Evolutionary conservation across 495 filamentous ascomycete genomes (phyloP), one percentile per base, ranked within the genome.

Genomic region (Lepidopterella palustris): DNA sequence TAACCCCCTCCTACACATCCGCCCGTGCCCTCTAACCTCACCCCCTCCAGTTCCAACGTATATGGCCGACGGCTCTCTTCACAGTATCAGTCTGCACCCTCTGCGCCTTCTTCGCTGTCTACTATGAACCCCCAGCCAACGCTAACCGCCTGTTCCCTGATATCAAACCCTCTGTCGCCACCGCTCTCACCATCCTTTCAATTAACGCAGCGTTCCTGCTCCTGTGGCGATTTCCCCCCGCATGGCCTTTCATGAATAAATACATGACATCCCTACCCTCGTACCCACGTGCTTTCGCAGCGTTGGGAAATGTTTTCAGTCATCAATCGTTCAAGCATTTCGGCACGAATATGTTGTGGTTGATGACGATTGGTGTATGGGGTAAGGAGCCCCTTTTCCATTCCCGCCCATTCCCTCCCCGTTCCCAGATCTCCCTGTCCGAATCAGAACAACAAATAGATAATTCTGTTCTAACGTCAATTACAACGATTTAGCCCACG

Each of bases 121-220:
- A 78, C 55, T 95, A 95, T 67, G 77, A 74, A 40, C 80, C 88
- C 20, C 86, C 88, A 0, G 70, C 72, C 27, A 73, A 71, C 20
- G 71, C 77, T 5, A 74, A 78, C 23, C 79, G 91, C 53, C 63
- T 92, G 48, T 91, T 80, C 68, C 88, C 89, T 0, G 82, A 87
- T 63, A 73, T 89, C 1, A 87, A 90, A 1, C 88, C 88, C 1
- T 83, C 92, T 2, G 83, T 86, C 1, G 89, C 92, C 26, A 97
- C 95, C 9, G 75, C 90, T 10, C 70, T 81, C 48, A 76, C 75
- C 13, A 76, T 97, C 53, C 80, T 92, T 29, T 78, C 75, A 20
- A 66, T 78, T 31, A 96, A 96, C 66, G 31, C 84, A 11, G 65
- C 74, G 4, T 72, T 92, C 15, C 87, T 80, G 56, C 32, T 79